These are phyloP conservation scores for Spathaspora sp. DNA, from an alignment of 805 yeast genomes.

Conservation along the genomic window DNA sequence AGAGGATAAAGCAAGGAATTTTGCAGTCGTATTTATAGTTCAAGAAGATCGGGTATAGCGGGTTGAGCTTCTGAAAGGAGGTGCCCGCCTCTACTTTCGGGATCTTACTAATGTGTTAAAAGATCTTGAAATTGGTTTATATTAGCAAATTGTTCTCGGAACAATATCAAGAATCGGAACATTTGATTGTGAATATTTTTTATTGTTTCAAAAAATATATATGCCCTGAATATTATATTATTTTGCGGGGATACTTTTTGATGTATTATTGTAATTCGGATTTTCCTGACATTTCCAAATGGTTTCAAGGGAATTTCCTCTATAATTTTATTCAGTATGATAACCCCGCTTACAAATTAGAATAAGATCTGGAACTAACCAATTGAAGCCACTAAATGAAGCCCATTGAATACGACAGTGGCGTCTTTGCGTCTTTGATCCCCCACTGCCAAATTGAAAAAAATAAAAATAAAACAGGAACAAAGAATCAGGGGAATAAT, in stretches of 20 bases:
- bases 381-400: not conserved
- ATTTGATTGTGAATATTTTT: not conserved
- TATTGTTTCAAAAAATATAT: not conserved
- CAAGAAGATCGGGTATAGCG: not conserved
- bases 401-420: not conserved
- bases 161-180: not conserved
- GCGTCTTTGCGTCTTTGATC: not conserved
- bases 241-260: not conserved
- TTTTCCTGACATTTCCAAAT: not conserved
- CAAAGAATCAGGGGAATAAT: not conserved
- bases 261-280: not conserved
- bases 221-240: not conserved
- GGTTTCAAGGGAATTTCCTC: not conserved
- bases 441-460: not conserved
- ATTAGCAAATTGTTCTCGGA: not conserved
- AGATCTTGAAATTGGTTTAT: not conserved
- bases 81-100: not conserved
- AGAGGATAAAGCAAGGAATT: not conserved
- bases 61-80: not conserved
- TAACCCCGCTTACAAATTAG: not conserved
- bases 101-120: not conserved
- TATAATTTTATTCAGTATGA: not conserved
- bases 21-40: not conserved
- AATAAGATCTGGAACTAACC: not conserved
- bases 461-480: not conserved